Base-by-base conservation (phyloP, 768 basidiomycete species). In the Paxillus involutus region DNA sequence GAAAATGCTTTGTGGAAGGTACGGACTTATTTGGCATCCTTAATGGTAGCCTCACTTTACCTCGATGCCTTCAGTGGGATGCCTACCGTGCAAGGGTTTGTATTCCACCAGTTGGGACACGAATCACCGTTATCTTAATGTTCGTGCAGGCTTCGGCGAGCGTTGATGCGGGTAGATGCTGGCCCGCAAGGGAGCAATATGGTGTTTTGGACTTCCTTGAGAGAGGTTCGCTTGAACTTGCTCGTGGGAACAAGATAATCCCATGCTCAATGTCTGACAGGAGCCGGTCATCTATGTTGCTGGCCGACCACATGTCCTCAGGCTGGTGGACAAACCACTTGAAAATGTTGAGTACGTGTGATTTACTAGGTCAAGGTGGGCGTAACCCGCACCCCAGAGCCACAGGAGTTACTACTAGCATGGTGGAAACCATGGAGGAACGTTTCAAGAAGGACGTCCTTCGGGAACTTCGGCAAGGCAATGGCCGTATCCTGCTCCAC, bases 201-300 rank as follows among this genome's bases (percentile, higher is more conserved):
- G 59, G 88, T 94, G 13, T 86, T 83, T 56, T 98, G 97, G 97
- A 98, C 94, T n/a, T 95, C 91, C 0, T 70, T 99, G 53, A 81
- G 97, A 65, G 94, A 98, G 76, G 91, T 88, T 47, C 52, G 73
- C 57, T 47, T 29, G n/a, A 33, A 11, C 24, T 55, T 16, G 13
- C 6, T 2, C 47, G 13, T 36, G 12, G 49, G 11, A 32, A 32
- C 6, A 6, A 35, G 2, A 26, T 42, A 17, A 35, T 44, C 26
- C 6, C 29, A 30, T 29, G 44, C 48, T 47, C 33, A 51, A 48
- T 47, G 26, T 52, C 24, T 8, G 62, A 7, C 52, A 91, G 89
- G 95, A 97, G 74, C 95, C 95, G 24, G 96, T 98, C 4, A 78
- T 98, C 42, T 97, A 94, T 63, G 80, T 97, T 44, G 81, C 86